Conservation (phyloP, 345 rosid genomes). For the Garcia nutans region DNA sequence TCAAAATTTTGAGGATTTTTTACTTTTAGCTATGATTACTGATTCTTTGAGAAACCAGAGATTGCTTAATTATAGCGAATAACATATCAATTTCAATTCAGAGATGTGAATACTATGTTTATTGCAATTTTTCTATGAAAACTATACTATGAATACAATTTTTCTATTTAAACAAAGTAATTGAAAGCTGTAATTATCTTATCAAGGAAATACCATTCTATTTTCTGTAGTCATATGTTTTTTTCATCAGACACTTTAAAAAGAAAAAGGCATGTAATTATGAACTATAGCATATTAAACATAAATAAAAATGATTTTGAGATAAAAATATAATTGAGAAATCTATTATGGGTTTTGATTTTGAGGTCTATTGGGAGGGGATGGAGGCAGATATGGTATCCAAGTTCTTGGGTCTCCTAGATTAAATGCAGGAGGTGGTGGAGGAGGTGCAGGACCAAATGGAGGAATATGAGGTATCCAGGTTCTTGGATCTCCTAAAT, state of each 20-base stretch:
- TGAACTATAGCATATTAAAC: background rate
- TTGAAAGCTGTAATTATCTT: background rate
- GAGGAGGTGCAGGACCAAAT: slow-evolving; percentile 29
- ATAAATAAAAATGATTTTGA: background rate
- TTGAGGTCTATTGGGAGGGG: slow-evolving; percentile 31
- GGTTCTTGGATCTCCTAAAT: slow-evolving; percentile 56
- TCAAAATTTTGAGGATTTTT: background rate
- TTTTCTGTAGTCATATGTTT: slow-evolving; percentile 2
- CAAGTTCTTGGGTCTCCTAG: slow-evolving; percentile 46
- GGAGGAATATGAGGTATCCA: slow-evolving; percentile 62
- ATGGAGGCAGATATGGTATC: slow-evolving; percentile 39
- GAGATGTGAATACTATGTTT: background rate
- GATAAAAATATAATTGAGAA: background rate
- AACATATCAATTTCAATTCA: background rate
- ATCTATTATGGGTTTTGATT: slow-evolving; percentile 21
- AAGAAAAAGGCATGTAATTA: background rate
- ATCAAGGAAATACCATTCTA: slow-evolving; percentile 4
- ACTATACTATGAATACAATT: no score
- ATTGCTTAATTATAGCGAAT: background rate
- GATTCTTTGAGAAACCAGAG: background rate
- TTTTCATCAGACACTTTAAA: background rate
- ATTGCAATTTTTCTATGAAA: background rate
- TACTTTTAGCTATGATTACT: background rate
- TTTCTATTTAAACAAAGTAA: background rate
- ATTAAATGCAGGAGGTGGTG: slow-evolving; percentile 36